Evolutionary conservation across 1,284 basidiomycete genomes (phyloP).

Genomic region (Tilletia indica): DNA sequence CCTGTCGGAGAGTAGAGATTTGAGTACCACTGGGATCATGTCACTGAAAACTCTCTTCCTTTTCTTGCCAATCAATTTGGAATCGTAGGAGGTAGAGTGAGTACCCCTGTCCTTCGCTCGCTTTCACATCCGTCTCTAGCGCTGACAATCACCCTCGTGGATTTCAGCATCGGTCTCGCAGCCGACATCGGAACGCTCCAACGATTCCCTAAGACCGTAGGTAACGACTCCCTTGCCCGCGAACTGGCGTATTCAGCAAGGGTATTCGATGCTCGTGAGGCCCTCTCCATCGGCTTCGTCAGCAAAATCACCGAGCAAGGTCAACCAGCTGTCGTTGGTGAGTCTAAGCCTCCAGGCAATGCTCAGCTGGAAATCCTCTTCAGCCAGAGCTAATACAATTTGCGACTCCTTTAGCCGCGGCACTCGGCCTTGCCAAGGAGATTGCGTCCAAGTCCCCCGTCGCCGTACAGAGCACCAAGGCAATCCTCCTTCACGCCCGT

Average conservation of each 20-base stretch:
- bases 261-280: conserved; percentile 71
- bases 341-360: conserved; percentile 16
- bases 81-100: conserved; percentile 8
- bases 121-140: too few species aligned
- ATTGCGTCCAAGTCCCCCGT: conserved; percentile 80
- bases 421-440: conserved; percentile 67
- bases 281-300: conserved; percentile 72
- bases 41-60: too few species aligned
- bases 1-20: too few species aligned
- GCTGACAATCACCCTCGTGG: neutral
- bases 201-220: conserved; percentile 75
- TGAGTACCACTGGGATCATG: too few species aligned
- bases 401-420: conserved; percentile 58
- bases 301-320: conserved; percentile 72
- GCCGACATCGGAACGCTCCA: conserved; percentile 88
- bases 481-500: conserved; percentile 69
- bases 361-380: neutral
- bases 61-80: too few species aligned
- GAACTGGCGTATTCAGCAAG: conserved; percentile 80
- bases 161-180: conserved; percentile 65
- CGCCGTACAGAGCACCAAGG: conserved; percentile 78
- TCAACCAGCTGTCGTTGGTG: conserved; percentile 60
- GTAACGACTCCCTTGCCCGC: conserved; percentile 73
- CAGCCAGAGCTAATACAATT: neutral
- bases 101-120: neutral